Percentiles rank a stretch among this genome's conserved stretches.
Evolutionary conservation across 345 rosid species (phyloP).

Genomic region (Arabidopsis suecica): DNA sequence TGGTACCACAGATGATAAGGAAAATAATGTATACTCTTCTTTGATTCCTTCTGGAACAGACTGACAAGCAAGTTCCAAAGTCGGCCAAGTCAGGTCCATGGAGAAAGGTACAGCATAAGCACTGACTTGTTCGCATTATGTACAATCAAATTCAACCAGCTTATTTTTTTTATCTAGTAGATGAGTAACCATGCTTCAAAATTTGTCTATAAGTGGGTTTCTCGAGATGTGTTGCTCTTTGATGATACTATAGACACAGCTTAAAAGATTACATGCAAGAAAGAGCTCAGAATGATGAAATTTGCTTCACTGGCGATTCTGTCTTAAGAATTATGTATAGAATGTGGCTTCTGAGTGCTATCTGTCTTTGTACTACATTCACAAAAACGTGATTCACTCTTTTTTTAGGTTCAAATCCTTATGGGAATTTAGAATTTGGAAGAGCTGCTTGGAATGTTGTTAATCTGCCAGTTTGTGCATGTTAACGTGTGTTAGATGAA

Average conservation of each 20-base stretch:
- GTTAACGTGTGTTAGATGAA: background rate
- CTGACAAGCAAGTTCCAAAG: constrained; percentile 67
- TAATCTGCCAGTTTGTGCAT: background rate
- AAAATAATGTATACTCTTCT: constrained; percentile 35
- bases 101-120: constrained; percentile 68
- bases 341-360: too few species aligned
- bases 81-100: constrained; percentile 81
- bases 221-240: background rate
- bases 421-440: background rate
- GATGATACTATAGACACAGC: background rate
- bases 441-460: background rate
- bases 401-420: background rate
- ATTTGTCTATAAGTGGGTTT: background rate
- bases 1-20: constrained; percentile 23
- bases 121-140: constrained; percentile 7
- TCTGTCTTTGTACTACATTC: too few species aligned
- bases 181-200: constrained; percentile 2
- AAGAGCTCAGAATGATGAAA: background rate
- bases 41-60: constrained; percentile 54
- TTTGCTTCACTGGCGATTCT: background rate
- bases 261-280: background rate
- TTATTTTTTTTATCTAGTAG: background rate
- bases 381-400: background rate
- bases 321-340: background rate
- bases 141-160: constrained; percentile 3